phyloP scores from a whole-genome alignment of 805 yeast genomes.

The Cyberlindnera xylosilytica region DNA sequence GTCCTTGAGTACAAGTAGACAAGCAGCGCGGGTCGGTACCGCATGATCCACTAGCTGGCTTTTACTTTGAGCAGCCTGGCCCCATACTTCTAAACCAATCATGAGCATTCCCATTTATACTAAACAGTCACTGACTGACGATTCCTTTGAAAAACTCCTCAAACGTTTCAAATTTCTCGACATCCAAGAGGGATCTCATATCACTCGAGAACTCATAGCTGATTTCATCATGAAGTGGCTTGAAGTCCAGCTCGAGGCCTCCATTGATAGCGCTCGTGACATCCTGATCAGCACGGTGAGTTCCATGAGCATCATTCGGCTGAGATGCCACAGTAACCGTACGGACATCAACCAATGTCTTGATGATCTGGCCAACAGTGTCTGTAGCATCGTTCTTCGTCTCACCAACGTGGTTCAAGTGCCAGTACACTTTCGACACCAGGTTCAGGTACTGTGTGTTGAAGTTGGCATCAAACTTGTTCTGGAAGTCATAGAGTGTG shows the following conservation, averaged over 20 bases:
- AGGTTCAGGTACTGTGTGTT: conserved; percentile 41
- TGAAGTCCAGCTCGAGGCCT: conserved; percentile 18
- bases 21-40: too few relatives aligned
- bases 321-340: conserved; percentile 8
- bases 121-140: conserved; percentile 6
- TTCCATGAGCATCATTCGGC: neutral
- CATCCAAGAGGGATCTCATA: conserved; percentile 11
- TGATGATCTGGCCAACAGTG: conserved; percentile 54
- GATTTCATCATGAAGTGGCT: conserved; percentile 28
- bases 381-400: conserved; percentile 57
- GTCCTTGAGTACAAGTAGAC: too few relatives aligned
- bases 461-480: conserved; percentile 37
- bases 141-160: conserved; percentile 56
- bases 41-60: too few relatives aligned
- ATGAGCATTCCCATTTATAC: too few relatives aligned
- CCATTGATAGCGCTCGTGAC: conserved; percentile 5
- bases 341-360: conserved; percentile 37
- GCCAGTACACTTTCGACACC: conserved; percentile 56
- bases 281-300: neutral
- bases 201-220: conserved; percentile 22
- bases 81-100: too few relatives aligned
- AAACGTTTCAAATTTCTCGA: conserved; percentile 39
- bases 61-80: too few relatives aligned
- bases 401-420: conserved; percentile 53
- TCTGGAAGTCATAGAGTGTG: conserved; percentile 46